phyloP scores from a whole-genome alignment of 192 early-diverging fungal genomes.

The Funneliformis mosseae region DNA sequence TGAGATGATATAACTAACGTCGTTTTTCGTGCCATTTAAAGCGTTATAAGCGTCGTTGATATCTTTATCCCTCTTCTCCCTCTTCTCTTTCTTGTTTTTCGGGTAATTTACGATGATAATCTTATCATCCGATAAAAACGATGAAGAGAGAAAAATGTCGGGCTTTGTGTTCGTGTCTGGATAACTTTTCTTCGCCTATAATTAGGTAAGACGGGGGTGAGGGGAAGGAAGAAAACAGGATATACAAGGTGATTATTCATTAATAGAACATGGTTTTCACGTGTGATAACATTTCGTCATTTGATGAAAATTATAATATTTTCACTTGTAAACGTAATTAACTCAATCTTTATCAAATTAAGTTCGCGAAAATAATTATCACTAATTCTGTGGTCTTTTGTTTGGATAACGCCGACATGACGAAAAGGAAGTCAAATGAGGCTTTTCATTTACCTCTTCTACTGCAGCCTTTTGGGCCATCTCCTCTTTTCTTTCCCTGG shows the following conservation, averaged over 20 bases:
- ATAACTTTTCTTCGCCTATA: neutral
- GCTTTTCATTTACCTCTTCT: neutral
- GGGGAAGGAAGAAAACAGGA: neutral
- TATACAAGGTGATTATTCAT: neutral
- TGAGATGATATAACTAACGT: neutral
- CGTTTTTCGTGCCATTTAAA: conserved; percentile 18
- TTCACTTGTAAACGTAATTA: too few relatives aligned
- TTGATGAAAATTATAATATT: too few relatives aligned
- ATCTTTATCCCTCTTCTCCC: neutral
- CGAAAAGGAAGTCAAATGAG: too few relatives aligned
- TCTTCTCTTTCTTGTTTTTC: neutral
- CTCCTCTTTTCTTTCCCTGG: neutral
- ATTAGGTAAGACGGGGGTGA: too few relatives aligned
- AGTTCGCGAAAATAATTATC: too few relatives aligned
- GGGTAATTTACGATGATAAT: conserved; percentile 11
- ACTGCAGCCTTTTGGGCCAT: neutral
- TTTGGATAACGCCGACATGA: too few relatives aligned
- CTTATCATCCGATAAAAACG: conserved; percentile 5
- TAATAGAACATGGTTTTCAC: neutral
- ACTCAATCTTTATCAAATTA: too few relatives aligned
- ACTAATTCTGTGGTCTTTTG: too few relatives aligned
- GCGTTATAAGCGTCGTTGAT: conserved; percentile 4
- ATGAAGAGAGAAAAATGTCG: conserved; percentile 16
- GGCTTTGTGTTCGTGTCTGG: conserved; percentile 17
- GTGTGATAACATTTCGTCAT: too few relatives aligned